These are phyloP conservation scores for Primulina huaijiensis DNA, from an alignment of 257 asterid species.

Conservation along the genomic window DNA sequence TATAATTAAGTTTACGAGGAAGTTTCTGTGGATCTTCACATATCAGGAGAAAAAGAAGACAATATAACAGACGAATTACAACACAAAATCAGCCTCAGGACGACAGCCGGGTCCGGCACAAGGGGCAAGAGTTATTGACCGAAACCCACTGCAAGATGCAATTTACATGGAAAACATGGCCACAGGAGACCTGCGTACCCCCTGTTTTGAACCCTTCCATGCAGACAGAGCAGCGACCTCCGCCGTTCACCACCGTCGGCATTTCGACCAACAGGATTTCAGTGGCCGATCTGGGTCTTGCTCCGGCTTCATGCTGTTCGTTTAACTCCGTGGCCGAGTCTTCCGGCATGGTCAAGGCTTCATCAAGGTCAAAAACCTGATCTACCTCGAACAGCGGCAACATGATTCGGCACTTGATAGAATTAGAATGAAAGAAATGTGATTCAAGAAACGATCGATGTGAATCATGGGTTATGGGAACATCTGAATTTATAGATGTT, in stretches of 20 bases:
- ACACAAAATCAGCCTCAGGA: too few species aligned
- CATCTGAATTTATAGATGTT: too few species aligned
- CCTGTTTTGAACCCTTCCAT: slow-evolving; percentile 25
- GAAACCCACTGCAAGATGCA: slow-evolving; percentile 38
- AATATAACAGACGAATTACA: too few species aligned
- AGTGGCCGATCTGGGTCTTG: slow-evolving; percentile 3
- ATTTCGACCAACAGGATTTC: slow-evolving; percentile 18
- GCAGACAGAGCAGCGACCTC: slow-evolving; percentile 28
- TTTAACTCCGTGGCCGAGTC: not conserved
- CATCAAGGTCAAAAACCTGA: slow-evolving; percentile 34
- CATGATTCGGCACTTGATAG: not conserved
- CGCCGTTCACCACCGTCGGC: slow-evolving; percentile 26
- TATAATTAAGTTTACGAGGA: too few species aligned
- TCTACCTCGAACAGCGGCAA: slow-evolving; percentile 16
- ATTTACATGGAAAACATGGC: slow-evolving; percentile 36
- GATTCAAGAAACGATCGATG: not conserved
- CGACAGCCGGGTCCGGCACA: slow-evolving; percentile 29
- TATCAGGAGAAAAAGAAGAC: too few species aligned
- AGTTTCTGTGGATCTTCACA: too few species aligned
- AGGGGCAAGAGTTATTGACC: slow-evolving; percentile 31
- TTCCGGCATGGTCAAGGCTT: slow-evolving; percentile 32
- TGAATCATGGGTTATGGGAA: too few species aligned
- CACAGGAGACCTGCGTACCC: slow-evolving; percentile 34
- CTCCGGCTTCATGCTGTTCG: not conserved
- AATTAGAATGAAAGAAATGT: not conserved